Conservation (phyloP, 305 asterid genomes). For the Caryopteris hybrid region DNA sequence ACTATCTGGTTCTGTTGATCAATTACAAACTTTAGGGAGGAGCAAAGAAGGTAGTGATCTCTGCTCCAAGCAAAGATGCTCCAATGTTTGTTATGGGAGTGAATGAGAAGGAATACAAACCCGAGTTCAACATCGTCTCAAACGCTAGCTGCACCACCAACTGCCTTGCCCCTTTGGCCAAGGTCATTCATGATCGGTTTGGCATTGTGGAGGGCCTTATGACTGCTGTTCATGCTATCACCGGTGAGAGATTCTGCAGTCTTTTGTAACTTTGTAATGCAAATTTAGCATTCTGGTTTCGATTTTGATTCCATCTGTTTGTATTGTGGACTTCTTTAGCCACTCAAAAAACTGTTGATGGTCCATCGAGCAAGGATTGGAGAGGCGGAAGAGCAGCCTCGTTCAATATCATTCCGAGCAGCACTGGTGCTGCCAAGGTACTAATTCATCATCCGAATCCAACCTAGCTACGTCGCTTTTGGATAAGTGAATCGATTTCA, state of each 20-base stretch:
- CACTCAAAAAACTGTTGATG: conserved; percentile 53
- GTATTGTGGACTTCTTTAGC: conserved; percentile 19
- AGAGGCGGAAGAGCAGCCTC: conserved; percentile 65
- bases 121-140: conserved; percentile 40
- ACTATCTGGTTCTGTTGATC: not conserved
- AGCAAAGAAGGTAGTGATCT: conserved; percentile 55
- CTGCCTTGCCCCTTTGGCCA: conserved; percentile 62
- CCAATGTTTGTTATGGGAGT: conserved; percentile 65
- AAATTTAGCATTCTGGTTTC: not conserved
- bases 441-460: not conserved
- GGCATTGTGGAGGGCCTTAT: conserved; percentile 56
- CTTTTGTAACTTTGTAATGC: no score
- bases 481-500: no score
- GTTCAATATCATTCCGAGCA: conserved; percentile 52
- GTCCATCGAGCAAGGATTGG: conserved; percentile 58
- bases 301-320: not conserved
- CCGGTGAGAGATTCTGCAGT: conserved; percentile 27
- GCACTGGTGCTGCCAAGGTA: conserved; percentile 68
- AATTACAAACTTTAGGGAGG: conserved; percentile 37
- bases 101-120: conserved; percentile 45
- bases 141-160: conserved; percentile 63
- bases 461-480: not conserved
- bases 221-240: conserved; percentile 54
- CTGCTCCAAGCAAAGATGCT: conserved; percentile 60
- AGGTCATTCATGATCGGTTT: conserved; percentile 53